Evolutionary conservation across 2,329 filamentous ascomycete species (phyloP), one percentile per base, ranked within the genome.

Genomic region (Paracoccidioides brasiliensis): DNA sequence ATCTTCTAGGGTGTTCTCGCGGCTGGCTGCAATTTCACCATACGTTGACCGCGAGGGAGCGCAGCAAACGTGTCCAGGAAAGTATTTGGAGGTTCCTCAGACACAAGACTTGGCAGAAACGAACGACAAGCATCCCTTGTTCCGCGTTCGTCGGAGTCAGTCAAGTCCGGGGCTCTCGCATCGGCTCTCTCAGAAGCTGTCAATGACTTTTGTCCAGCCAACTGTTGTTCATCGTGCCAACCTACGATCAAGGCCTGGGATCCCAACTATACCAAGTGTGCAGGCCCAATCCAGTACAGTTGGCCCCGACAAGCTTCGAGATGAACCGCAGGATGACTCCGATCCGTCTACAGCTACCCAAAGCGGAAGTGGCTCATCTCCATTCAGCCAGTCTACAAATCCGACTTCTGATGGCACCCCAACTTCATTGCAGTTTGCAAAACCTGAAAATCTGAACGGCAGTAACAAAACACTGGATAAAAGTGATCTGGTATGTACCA

Each of bases 201-300:
- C 70, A 3, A 64, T 65, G 32, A 65, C 69, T 5, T 72, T 74
- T 59, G 68, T 68, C 1, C 64, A 68, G 40, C 64, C 69, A 22
- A 74, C 72, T 5, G 67, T 74, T 5, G 70, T 74, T 49, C 71
- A 64, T 52, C 70, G 70, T 52, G 61, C 65, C 2, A 64, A 67
- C 55, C 59, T 70, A 5, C 66, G 66, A 22, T 60, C 63, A 4
- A 67, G 70, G 44, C 68, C 68, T 3, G 55, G 55, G n/a, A 59
- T 61, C 14, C 50, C 51, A 49, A 69, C 61, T 41, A 63, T 72
- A 49, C 61, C 60, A 32, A 61, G 60, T 37, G 54, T 60, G 14
- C 59, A 64, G 5, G 61, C 59, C 40, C 59, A 61, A 2, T 53
- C 54, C 4, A 52, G 55, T 5, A 38, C 53, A 38, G 28, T 52